These are phyloP conservation scores for Miamiensis avidus DNA, from an alignment of 169 alveolate species.

Conservation along the genomic window DNA sequence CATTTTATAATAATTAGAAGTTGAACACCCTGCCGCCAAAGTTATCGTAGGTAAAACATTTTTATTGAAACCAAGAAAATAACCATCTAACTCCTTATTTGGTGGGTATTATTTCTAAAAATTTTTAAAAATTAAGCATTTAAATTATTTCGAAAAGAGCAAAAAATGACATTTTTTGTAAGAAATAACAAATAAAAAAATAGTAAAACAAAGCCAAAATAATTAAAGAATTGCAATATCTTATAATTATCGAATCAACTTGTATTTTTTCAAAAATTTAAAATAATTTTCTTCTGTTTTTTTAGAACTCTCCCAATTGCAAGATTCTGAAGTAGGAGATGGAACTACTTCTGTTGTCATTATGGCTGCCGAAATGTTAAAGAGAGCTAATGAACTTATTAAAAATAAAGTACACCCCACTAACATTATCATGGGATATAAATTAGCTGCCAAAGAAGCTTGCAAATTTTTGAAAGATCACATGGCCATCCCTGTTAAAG, in stretches of 20 bases:
- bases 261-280: background rate
- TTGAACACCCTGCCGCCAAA: conserved; percentile 99
- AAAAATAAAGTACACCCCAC: conserved; percentile 98
- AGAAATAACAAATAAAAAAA: no score
- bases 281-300: no score
- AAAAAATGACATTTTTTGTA: no score
- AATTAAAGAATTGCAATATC: no score
- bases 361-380: conserved; percentile 97
- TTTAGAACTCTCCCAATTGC: conserved; percentile 32
- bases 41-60: conserved; percentile 47
- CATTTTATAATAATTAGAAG: conserved; percentile 96
- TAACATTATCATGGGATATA: conserved; percentile 94
- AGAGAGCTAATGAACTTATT: conserved; percentile 96
- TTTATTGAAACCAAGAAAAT: no score
- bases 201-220: no score
- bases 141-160: background rate
- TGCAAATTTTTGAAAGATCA: conserved; percentile 93
- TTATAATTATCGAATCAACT: background rate
- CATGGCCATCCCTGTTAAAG: conserved; percentile 83
- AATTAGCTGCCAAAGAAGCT: conserved; percentile 94
- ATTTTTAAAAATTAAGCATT: no score
- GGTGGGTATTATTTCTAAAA: no score
- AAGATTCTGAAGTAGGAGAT: conserved; percentile 94
- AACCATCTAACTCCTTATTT: no score
- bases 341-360: conserved; percentile 99